A percentile compares a stretch with the other conserved stretches of the same genome.
Conservation (phyloP, 1,284 basidiomycete genomes). For the Lentinus polychrous region DNA sequence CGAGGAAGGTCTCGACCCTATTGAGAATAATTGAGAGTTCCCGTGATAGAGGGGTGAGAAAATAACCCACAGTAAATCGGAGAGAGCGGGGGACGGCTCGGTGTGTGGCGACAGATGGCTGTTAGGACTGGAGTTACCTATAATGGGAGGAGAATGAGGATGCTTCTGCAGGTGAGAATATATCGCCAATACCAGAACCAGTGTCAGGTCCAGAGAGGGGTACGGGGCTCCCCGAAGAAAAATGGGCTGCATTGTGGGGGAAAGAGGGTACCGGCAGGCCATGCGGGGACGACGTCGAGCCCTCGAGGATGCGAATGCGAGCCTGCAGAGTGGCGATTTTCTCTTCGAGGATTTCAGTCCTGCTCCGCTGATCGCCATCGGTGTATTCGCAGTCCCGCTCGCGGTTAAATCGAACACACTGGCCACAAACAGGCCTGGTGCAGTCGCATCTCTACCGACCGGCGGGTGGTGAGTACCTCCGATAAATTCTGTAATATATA, state of each 20-base stretch:
- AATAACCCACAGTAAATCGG: constrained; percentile 16
- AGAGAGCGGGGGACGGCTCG: constrained; percentile 9
- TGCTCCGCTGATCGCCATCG: constrained; percentile 23
- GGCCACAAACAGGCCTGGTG: constrained; percentile 22
- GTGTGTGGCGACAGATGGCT: constrained; percentile 1
- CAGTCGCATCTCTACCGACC: constrained; percentile 24
- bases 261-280: not conserved
- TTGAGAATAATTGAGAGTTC: not conserved
- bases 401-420: constrained; percentile 24
- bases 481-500: not conserved
- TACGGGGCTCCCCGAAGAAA: not conserved
- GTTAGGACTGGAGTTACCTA: not conserved
- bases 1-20: constrained; percentile 30
- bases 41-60: not conserved
- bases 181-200: not conserved
- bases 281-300: constrained; percentile 7
- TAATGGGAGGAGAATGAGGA: not conserved
- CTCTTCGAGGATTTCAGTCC: constrained; percentile 26
- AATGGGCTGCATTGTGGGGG: not conserved
- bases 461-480: not conserved
- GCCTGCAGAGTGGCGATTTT: constrained; percentile 22
- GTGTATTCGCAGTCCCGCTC: constrained; percentile 27
- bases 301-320: constrained; percentile 23
- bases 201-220: not conserved
- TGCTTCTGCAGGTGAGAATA: not conserved